Evolutionary conservation across 257 asterid genomes (phyloP).

Genomic region (Avicennia marina): DNA sequence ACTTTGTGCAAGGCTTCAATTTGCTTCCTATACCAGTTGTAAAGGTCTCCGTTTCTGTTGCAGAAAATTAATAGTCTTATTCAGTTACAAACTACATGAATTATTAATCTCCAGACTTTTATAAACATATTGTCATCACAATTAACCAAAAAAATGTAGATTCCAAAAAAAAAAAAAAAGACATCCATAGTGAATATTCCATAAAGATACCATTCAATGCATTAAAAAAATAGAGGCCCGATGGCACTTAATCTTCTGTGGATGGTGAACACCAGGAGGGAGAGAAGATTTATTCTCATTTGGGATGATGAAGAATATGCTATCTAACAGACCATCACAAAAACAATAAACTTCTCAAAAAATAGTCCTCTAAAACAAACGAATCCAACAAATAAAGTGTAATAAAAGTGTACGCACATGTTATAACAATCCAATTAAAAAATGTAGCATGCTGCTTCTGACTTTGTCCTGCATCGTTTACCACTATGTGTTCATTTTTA

Average conservation of each 20-base stretch:
- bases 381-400: neutral
- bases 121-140: constrained; percentile 14
- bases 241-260: neutral
- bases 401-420: neutral
- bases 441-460: no score
- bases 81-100: constrained; percentile 28
- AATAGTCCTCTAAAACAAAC: neutral
- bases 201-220: neutral
- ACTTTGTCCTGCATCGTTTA: no score
- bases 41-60: constrained; percentile 72
- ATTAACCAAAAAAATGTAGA: neutral
- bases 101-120: constrained; percentile 28
- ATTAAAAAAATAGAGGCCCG: neutral
- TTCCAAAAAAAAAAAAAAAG: neutral
- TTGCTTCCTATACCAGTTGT: constrained; percentile 85
- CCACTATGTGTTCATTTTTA: neutral
- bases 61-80: constrained; percentile 47
- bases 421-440: neutral
- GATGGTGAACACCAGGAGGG: neutral
- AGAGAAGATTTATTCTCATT: neutral
- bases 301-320: neutral
- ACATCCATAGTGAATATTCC: no score
- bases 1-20: constrained; percentile 90
- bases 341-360: neutral
- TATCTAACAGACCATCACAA: neutral